Percentiles rank a stretch among this genome's conserved stretches.
Evolutionary conservation across 371 early-diverging fungal genomes (phyloP).

Genomic region (Mucor irregularis): DNA sequence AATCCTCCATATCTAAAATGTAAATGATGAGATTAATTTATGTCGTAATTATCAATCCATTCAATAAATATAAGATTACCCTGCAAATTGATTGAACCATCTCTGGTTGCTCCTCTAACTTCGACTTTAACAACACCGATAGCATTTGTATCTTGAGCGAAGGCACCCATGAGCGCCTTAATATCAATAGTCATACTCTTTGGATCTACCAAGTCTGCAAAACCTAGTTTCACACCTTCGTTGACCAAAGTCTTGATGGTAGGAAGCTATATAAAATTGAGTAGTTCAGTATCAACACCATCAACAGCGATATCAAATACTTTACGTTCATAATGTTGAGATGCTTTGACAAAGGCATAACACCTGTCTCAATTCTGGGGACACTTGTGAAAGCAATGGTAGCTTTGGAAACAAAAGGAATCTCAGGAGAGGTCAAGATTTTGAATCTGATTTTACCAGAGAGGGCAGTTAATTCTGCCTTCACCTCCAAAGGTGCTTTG

Average conservation of each 20-base stretch:
- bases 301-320: background rate
- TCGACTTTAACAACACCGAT: constrained; percentile 42
- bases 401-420: constrained; percentile 44
- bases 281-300: background rate
- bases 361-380: constrained; percentile 41
- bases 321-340: constrained; percentile 47
- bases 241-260: constrained; percentile 40
- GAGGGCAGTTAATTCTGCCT: constrained; percentile 43
- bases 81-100: constrained; percentile 19
- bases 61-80: constrained; percentile 17
- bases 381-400: constrained; percentile 47
- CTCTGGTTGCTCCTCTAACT: constrained; percentile 29
- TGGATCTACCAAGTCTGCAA: constrained; percentile 45
- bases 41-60: background rate
- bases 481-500: constrained; percentile 31
- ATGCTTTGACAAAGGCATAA: constrained; percentile 45
- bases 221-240: constrained; percentile 37
- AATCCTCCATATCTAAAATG: constrained; percentile 46
- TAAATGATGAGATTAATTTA: background rate
- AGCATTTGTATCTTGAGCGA: constrained; percentile 34
- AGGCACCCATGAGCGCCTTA: constrained; percentile 30
- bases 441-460: constrained; percentile 45
- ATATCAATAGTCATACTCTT: constrained; percentile 47
- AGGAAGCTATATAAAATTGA: constrained; percentile 26
- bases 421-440: constrained; percentile 38